Base-by-base conservation (phyloP, 331 rosid species). In the Malus hybrid region DNA sequence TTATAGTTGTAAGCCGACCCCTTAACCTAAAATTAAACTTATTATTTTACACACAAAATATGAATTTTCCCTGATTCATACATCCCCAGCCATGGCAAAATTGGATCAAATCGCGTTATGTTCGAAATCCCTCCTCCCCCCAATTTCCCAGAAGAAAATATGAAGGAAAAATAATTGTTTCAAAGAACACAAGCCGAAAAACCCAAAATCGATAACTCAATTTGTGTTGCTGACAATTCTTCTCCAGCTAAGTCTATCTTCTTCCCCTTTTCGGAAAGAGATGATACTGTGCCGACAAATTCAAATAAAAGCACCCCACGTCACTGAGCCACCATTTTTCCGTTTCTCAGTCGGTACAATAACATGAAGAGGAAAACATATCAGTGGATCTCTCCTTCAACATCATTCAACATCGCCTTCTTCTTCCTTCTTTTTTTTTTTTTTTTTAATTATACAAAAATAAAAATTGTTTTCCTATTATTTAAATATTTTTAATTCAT, bases 331-430 rank as follows among this genome's bases (percentile, higher is more conserved):
- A 63, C 65, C 71, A 34, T 57, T 8, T 74, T 57, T 75, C 57
- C 46, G 75, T 65, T 83, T 65, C 54, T 55, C 46, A 31, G 59
- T 65, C 14, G 16, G 64, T 36, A 64, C 54, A 59, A 70, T 28
- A 34, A 32, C 75, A 72, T 6, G 36, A 57, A 48, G 63, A 59
- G 12, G 6, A 60, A 48, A 31, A n/a, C 22, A 11, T 1, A 61
- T 56, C 14, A 60, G 73, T 86, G 84, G 77, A 80, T 83, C 95
- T 91, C 97, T 82, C 57, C 31, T 54, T 61, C 77, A 32, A 52
- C 70, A 46, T 71, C 67, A 39, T 79, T 76, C 31, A 44, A 24
- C 6, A 46, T 33, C 55, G 2, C 3, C 15, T 55, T 55, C 19
- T 24, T 24, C 24, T 34, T 34, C 10, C 10, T 34, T 34, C 10